Percentiles rank a stretch among this genome's conserved stretches.
These are phyloP conservation scores for Neonectria faginata DNA, from an alignment of 2,329 filamentous ascomycete species.

Conservation along the genomic window DNA sequence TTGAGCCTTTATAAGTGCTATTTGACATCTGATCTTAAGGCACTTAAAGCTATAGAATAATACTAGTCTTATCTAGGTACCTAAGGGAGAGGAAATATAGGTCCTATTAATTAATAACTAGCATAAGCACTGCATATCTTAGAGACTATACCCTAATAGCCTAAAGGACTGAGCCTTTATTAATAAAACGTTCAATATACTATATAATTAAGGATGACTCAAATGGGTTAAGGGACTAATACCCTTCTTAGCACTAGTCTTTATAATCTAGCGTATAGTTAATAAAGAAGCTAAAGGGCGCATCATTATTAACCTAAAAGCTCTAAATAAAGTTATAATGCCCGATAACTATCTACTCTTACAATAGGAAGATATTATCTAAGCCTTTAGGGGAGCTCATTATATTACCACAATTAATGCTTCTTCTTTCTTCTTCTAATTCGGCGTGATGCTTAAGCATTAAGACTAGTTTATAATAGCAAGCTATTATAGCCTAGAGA, in stretches of 20 bases:
- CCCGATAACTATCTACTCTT: constrained; percentile 2
- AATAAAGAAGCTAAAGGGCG: constrained; percentile 3
- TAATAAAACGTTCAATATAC: too few species aligned
- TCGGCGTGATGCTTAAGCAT: not conserved
- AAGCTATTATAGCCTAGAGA: too few species aligned
- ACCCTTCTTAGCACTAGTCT: not conserved
- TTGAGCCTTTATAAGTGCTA: too few species aligned
- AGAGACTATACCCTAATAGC: not conserved
- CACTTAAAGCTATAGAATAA: not conserved
- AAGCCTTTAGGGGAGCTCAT: not conserved
- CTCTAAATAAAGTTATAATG: not conserved
- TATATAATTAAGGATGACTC: not conserved
- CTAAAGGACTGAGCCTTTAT: not conserved
- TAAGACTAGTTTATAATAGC: too few species aligned
- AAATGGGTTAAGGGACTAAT: constrained; percentile 5
- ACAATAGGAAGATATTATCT: constrained; percentile 5
- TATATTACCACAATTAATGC: constrained; percentile 8
- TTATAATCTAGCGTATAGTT: constrained; percentile 5
- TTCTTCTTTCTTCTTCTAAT: constrained; percentile 11
- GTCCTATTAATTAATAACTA: too few species aligned
- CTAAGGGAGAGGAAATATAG: not conserved
- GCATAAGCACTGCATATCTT: not conserved
- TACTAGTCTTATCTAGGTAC: not conserved
- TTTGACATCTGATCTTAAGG: not conserved
- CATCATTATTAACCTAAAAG: not conserved